A percentile compares a stretch with the other conserved stretches of the same genome.
phyloP scores from a whole-genome alignment of 768 basidiomycete species.

The Leccinum imitatum region DNA sequence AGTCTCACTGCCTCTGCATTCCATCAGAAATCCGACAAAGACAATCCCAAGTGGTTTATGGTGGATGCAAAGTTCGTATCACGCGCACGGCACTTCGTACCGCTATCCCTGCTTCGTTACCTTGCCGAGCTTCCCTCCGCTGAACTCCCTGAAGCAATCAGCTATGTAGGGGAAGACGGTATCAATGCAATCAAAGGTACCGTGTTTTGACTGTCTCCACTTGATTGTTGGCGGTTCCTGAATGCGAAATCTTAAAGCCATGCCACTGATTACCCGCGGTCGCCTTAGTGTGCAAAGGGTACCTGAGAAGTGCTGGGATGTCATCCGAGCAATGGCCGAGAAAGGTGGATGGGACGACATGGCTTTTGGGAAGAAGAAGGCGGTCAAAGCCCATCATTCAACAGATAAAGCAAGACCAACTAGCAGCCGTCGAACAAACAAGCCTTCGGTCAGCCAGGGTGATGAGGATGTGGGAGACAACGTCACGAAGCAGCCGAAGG shows the following conservation, averaged over 20 bases:
- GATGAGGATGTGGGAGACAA: constrained; percentile 8
- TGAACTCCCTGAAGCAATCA: constrained; percentile 51
- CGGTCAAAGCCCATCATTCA: neutral
- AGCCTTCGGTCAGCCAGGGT: neutral
- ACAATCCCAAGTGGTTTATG: constrained; percentile 91
- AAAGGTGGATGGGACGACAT: constrained; percentile 77
- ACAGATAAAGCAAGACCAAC: neutral
- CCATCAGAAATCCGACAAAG: constrained; percentile 70
- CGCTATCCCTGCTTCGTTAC: constrained; percentile 69
- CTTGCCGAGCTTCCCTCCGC: constrained; percentile 46
- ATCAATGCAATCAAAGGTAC: constrained; percentile 63
- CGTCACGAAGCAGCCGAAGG: neutral
- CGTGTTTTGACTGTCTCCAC: constrained; percentile 12
- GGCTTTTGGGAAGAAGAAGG: constrained; percentile 40
- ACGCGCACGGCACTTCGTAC: constrained; percentile 70
- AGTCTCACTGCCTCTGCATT: neutral
- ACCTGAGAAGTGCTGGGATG: constrained; percentile 59
- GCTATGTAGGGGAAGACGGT: constrained; percentile 65
- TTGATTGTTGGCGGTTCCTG: constrained; percentile 3
- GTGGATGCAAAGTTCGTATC: constrained; percentile 71
- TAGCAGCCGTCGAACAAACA: neutral
- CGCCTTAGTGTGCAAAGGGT: constrained; percentile 89
- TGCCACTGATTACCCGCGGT: constrained; percentile 79
- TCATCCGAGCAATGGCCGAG: constrained; percentile 58
- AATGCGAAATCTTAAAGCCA: constrained; percentile 42